phyloP scores from a whole-genome alignment of 139 green algal genomes.

The Yamagishiella unicocca region DNA sequence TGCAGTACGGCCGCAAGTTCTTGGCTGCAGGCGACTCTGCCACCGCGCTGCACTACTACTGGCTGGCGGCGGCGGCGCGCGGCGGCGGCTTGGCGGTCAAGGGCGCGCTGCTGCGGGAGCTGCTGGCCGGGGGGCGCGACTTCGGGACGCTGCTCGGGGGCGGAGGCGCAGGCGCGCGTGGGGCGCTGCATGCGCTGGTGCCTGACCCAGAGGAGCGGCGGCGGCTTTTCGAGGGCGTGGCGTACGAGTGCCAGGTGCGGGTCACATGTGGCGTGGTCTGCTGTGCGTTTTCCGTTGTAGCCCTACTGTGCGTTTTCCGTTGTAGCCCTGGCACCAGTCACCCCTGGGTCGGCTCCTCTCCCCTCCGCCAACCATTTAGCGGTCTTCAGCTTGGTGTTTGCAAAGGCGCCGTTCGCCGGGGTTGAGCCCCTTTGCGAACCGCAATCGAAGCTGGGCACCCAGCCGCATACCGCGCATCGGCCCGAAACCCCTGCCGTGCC shows the following conservation, averaged over 20 bases:
- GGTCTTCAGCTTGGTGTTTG: no score
- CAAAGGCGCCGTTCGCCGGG: no score
- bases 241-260: conserved; percentile 79
- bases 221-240: conserved; percentile 78
- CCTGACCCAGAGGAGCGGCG: conserved; percentile 61
- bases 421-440: no score
- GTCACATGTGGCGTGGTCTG: no score
- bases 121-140: conserved; percentile 56
- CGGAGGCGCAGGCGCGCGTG: conserved; percentile 47
- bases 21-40: conserved; percentile 54
- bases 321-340: no score
- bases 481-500: no score
- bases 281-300: no score
- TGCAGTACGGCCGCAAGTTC: conserved; percentile 75
- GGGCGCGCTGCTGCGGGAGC: conserved; percentile 63
- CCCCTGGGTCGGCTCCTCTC: no score
- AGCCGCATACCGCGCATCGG: no score
- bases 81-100: conserved; percentile 63
- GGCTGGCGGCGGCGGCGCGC: conserved; percentile 70
- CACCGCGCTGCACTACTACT: conserved; percentile 87
- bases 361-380: no score
- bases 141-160: conserved; percentile 66
- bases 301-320: no score
- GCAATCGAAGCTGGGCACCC: no score
- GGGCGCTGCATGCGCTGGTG: conserved; percentile 69